A percentile compares a stretch with the other conserved stretches of the same genome.
phyloP scores from a whole-genome alignment of 805 yeast genomes.

The Hanseniaspora singularis region DNA sequence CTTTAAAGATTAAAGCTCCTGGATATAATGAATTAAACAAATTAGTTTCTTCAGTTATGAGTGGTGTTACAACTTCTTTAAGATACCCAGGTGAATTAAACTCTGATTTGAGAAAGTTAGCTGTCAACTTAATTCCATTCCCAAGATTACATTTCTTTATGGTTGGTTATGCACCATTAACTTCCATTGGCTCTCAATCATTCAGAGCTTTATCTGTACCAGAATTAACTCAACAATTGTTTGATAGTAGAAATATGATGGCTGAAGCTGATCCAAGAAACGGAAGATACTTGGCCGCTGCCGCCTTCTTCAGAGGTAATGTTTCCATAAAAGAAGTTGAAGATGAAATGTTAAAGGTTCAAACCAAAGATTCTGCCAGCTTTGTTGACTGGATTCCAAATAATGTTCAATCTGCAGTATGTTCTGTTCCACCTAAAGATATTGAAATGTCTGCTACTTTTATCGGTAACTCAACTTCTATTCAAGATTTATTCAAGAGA shows the following conservation, averaged over 20 bases:
- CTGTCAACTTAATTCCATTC: slow-evolving; percentile 89
- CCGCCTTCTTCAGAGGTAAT: slow-evolving; percentile 88
- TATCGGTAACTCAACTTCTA: slow-evolving; percentile 85
- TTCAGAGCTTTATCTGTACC: slow-evolving; percentile 80
- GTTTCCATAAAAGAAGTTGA: slow-evolving; percentile 88
- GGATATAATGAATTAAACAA: slow-evolving; percentile 66
- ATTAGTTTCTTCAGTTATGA: slow-evolving; percentile 82
- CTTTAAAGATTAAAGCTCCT: slow-evolving; percentile 71
- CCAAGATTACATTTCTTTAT: slow-evolving; percentile 91
- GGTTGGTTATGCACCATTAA: slow-evolving; percentile 89
- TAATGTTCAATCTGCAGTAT: slow-evolving; percentile 86
- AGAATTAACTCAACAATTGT: slow-evolving; percentile 87
- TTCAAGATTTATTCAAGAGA: slow-evolving; percentile 82
- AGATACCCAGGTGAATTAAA: slow-evolving; percentile 93
- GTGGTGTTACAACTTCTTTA: slow-evolving; percentile 86
- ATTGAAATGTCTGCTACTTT: slow-evolving; percentile 85
- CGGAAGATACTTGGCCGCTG: slow-evolving; percentile 85
- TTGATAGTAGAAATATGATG: slow-evolving; percentile 89
- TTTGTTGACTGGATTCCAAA: slow-evolving; percentile 96
- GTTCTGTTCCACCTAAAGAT: slow-evolving; percentile 79
- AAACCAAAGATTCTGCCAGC: slow-evolving; percentile 65
- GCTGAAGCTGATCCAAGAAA: slow-evolving; percentile 85
- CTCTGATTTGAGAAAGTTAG: slow-evolving; percentile 83
- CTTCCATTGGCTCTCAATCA: slow-evolving; percentile 66
- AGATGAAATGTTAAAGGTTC: slow-evolving; percentile 80